Evolutionary conservation across 306 rosid genomes (phyloP), one percentile per base, ranked within the genome.

Genomic region (Cyamopsis tetragonoloba): DNA sequence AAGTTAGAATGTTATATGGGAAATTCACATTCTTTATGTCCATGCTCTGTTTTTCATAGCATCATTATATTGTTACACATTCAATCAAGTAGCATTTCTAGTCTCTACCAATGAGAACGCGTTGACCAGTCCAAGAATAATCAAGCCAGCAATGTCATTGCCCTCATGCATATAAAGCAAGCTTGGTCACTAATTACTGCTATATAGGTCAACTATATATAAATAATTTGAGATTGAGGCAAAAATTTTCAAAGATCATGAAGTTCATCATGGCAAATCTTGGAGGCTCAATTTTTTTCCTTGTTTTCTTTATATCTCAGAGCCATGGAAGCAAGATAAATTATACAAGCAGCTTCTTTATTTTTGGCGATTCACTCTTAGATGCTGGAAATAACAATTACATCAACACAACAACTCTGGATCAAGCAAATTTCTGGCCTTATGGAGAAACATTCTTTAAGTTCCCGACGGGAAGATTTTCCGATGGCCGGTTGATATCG

Each of bases 361-460:
- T 92, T 27, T 92, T 92, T 42, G 98, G 98, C 0, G 96, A 92
- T 77, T 92, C 98, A 3, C 74, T 65, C 89, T 83, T 92, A 56
- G 98, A 92, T 59, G 86, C 93, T 7, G 98, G 98, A 6, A 92
- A 92, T 76, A 92, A 92, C 87, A 92, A 89, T 34, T 92, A 89
- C 93, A 92, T 92, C 74, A 87, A 89, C 87, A 87, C 98, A 3
- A 73, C 98, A 50, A 61, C 87, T 37, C 82, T 82, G 1, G 96
- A 87, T 81, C 98, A 92, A 78, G 98, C 98, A 12, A 89, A 92
- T 69, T 92, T 92, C 96, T 84, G 74, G 86, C 98, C 98, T 18
- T 92, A 92, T 7, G 98, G 98, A 3, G 78, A 84, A 64, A 86
- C 93, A 17, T 85, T 61, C 81, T 92, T 89, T 79, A 65, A 81